These are phyloP conservation scores for Phytopythium cucurbitacearum DNA, from an alignment of 352 stramenopile genomes.

Conservation along the genomic window DNA sequence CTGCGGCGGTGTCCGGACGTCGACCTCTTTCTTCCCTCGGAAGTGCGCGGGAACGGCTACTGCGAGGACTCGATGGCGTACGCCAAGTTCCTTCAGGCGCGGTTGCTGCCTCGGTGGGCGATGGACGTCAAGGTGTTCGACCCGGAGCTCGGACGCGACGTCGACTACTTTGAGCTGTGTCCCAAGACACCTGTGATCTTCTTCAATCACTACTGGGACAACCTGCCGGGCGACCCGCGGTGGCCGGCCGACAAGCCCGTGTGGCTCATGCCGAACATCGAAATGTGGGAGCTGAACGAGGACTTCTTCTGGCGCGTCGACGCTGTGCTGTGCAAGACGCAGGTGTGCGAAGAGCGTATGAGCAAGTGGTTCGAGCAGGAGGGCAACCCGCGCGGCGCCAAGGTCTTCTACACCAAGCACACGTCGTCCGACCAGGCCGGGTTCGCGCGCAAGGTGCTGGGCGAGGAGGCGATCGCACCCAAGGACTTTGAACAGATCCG, in stretches of 20 bases:
- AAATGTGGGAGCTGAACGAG: conserved; percentile 46
- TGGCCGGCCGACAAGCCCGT: conserved; percentile 38
- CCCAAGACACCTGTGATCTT: conserved; percentile 34
- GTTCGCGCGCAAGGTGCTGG: conserved; percentile 20
- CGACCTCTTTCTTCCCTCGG: conserved; percentile 51
- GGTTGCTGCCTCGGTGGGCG: conserved; percentile 37
- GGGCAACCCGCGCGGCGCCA: conserved; percentile 36
- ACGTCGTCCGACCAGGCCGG: conserved; percentile 44
- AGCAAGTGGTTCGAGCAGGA: conserved; percentile 49
- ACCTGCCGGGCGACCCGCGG: conserved; percentile 12
- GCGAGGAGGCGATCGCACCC: conserved; percentile 13
- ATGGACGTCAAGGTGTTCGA: conserved; percentile 30
- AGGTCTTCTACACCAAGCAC: conserved; percentile 59
- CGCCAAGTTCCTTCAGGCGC: conserved; percentile 35
- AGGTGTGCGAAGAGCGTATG: conserved; percentile 33
- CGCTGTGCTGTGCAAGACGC: conserved; percentile 42
- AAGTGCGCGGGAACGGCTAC: conserved; percentile 36
- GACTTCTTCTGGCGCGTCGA: conserved; percentile 34
- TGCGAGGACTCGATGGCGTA: conserved; percentile 60
- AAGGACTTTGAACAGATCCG: conserved; percentile 35
- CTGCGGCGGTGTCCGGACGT: conserved; percentile 58
- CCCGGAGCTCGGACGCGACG: conserved; percentile 10
- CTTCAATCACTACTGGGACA: conserved; percentile 46
- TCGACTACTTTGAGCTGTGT: conserved; percentile 49
- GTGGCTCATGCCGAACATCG: conserved; percentile 40